Base-by-base conservation (phyloP, 306 rosid species). In the Malus orientalis region DNA sequence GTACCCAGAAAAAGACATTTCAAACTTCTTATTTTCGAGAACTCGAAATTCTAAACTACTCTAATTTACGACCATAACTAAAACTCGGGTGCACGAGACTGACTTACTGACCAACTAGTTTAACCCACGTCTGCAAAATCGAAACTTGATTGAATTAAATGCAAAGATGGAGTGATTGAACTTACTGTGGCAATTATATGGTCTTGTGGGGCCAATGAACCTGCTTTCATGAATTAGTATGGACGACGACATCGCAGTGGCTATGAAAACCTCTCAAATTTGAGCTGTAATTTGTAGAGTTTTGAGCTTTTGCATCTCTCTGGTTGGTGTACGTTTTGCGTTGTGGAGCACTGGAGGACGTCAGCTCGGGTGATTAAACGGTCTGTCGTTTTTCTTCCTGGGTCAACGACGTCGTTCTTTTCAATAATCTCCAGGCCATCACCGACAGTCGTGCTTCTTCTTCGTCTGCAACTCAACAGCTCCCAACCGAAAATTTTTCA, bases 201-300 rank as follows among this genome's bases (percentile, higher is more conserved):
- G 74, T 65, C 85, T 87, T 49, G 80, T 47, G 16, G 93, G 83
- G 49, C 76, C 77, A 82, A 77, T 16, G 74, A 80, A 40, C 69
- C 47, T 81, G 47, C 69, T 80, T 23, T 74, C 78, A 22, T 70
- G 71, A 2, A 54, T 54, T 29, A 86, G 79, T 14, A 80, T 71
- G 33, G 86, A 29, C 42, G 91, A 90, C 83, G 89, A 79, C 93
- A 88, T 89, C 38, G 80, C 67, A 57, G 49, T 19, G 27, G 76
- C 1, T 38, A 15, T 4, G n/a, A 1, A 76, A 11, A 13, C 42
- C 42, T 19, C 38, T 10, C 4, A 76, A 57, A 62, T 53, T 18
- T 6, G 45, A 45, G 9, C 13, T 38, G 67, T 40, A 36, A 63
- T 3, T 10, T 2, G 4, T 42, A 27, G 11, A 44, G 70, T 44